Base-by-base conservation (phyloP, 2,329 filamentous ascomycete genomes). In the Pestalotiopsis sp. region DNA sequence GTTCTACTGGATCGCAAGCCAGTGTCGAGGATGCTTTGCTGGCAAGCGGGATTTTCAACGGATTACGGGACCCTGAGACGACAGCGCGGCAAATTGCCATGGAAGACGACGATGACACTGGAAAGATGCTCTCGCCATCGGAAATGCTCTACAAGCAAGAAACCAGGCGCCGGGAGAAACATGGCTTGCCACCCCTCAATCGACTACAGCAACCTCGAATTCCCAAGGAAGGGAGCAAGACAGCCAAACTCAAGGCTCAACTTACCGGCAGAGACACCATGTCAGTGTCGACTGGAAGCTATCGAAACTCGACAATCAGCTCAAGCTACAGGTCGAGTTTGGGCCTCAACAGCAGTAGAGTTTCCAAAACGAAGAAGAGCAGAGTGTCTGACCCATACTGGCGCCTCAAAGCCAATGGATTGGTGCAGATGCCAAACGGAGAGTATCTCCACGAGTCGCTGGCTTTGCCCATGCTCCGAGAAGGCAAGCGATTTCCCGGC, bases 351-450 rank as follows among this genome's bases (percentile, higher is more conserved):
- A 78, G n/a, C 69, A 78, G 72, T 69, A 76, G 69, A 38, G 75
- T 79, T 11, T 65, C 75, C 2, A 81, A 80, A 69, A 62, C 75
- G 52, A 68, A 64, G 49, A 68, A 74, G 69, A 59, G 69, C 75
- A 17, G 75, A 70, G 70, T 76, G 11, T 75, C 75, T 11, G 78
- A 80, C 25, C 75, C 75, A 1, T 81, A 82, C 68, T 82, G 80
- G 79, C 76, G 78, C 38, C 70, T 81, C 60, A 79, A 78, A 65
- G 77, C 76, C 12, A 74, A 71, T 41, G 77, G 77, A 5, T 81
- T 88, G 20, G 84, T 87, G 2, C 84, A 83, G 70, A 83, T 87
- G 81, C 81, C 84, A 4, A 83, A 89, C 70, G 83, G 86, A n/a
- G 82, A 84, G 62, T 86, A 85, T 70, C 73, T 87, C 2, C 86